Evolutionary conservation across 257 asterid species (phyloP), one percentile per base, ranked within the genome.

Genomic region (Fraxinus americana): DNA sequence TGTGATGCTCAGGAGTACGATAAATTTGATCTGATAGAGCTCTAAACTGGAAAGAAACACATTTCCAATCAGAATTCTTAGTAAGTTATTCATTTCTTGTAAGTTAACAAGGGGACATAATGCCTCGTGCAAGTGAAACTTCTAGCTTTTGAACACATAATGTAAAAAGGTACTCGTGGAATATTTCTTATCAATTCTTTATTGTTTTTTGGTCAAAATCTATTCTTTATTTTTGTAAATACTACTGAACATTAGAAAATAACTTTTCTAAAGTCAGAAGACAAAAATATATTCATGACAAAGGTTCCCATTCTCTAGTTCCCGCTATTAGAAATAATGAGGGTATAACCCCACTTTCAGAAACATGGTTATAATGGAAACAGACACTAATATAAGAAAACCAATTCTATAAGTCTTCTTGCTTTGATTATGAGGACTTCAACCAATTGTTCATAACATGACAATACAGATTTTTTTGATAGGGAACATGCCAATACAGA

Each of bases 21-120:
- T 95, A 95, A 87, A 95, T 89, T 69, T 93, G 99, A 87, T 95
- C 98, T 7, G 99, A 95, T 35, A 93, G 88, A 80, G 97, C 96
- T 72, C 99, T 94, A 72, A 93, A 95, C 99, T 93, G 89, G 71
- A 82, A 71, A 72, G 66, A 41, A 59, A 34, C 1, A 21, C 39
- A 78, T 75, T 76, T 17, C 71, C 68, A 52, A 68, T 67, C 71
- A 72, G 74, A 70, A 10, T 27, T 63, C 12, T 7, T 27, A 27
- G 7, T 2, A 63, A 73, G 76, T 75, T 48, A 68, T 52, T 57
- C 50, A 71, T 21, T 71, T 69, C 54, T 19, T 38, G 39, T 36
- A 48, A 43, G 45, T 35, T 9, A 54, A 59, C 39, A 72, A 67
- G 59, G 76, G 76, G 39, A 27, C 7, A 35, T 68, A 27, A 27